Evolutionary conservation across 768 basidiomycete genomes (phyloP).

Genomic region (Xerocomellus dryophilus): DNA sequence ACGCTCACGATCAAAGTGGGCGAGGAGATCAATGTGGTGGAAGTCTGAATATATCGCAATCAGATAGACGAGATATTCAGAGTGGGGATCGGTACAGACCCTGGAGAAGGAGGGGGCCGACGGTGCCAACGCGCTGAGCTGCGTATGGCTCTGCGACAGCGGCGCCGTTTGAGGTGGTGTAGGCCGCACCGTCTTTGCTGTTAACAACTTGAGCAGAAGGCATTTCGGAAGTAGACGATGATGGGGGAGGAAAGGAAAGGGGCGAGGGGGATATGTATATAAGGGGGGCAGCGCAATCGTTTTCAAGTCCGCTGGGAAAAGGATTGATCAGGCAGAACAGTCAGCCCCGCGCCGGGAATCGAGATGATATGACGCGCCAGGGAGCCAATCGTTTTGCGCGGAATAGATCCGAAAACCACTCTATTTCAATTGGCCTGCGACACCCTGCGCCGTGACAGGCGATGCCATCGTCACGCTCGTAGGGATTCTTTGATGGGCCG

Average conservation of each 20-base stretch:
- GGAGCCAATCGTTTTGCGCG: background rate
- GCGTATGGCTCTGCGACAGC: constrained; percentile 75
- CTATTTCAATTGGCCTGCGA: too few relatives aligned
- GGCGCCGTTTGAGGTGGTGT: constrained; percentile 86
- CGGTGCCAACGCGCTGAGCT: constrained; percentile 66
- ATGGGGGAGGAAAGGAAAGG: background rate
- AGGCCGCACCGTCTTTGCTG: constrained; percentile 55
- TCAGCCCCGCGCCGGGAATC: background rate
- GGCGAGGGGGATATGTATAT: constrained; percentile 11
- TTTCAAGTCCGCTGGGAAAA: constrained; percentile 28
- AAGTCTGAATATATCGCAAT: constrained; percentile 54
- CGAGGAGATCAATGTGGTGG: constrained; percentile 84
- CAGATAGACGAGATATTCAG: constrained; percentile 6
- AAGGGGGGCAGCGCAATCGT: constrained; percentile 6
- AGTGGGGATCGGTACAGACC: constrained; percentile 42
- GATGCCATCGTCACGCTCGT: too few relatives aligned
- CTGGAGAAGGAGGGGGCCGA: constrained; percentile 87
- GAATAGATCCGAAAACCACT: constrained; percentile 1
- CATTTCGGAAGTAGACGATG: constrained; percentile 41
- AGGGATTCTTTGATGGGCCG: constrained; percentile 7
- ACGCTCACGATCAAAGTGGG: constrained; percentile 92
- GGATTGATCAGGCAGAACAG: too few relatives aligned
- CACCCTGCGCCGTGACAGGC: too few relatives aligned
- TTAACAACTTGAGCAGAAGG: constrained; percentile 59
- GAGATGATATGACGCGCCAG: too few relatives aligned